phyloP scores from a whole-genome alignment of 345 rosid genomes.

The Erodium maritimum region DNA sequence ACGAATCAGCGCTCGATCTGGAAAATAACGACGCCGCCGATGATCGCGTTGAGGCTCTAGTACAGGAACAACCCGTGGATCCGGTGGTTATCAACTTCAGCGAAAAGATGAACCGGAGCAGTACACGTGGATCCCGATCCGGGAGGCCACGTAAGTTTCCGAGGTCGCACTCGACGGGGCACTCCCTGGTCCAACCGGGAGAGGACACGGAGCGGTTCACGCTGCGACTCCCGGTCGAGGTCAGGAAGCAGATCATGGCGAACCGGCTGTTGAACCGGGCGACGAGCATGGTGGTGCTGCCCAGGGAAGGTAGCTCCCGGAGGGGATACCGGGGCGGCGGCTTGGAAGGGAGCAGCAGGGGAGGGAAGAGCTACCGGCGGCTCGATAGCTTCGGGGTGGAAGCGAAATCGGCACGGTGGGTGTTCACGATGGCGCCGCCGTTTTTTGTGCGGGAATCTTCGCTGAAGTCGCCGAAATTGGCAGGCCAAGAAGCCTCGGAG shows the following conservation, averaged over 20 bases:
- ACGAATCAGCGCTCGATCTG: too few relatives aligned
- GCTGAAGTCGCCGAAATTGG: slow-evolving; percentile 28
- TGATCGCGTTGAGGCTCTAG: not conserved
- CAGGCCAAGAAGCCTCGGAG: slow-evolving; percentile 1
- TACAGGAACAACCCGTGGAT: slow-evolving; percentile 4
- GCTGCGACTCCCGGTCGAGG: slow-evolving; percentile 52
- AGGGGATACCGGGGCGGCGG: slow-evolving; percentile 30
- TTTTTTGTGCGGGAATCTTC: slow-evolving; percentile 46
- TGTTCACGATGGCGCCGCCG: slow-evolving; percentile 27
- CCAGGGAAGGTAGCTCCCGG: slow-evolving; percentile 42
- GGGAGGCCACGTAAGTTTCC: slow-evolving; percentile 25
- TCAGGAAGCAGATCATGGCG: slow-evolving; percentile 53
- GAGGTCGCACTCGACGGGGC: slow-evolving; percentile 89
- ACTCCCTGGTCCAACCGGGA: slow-evolving; percentile 72
- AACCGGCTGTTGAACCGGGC: slow-evolving; percentile 55
- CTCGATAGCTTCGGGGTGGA: slow-evolving; percentile 21
- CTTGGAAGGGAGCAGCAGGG: slow-evolving; percentile 36
- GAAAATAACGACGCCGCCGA: too few relatives aligned
- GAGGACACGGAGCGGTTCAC: slow-evolving; percentile 82
- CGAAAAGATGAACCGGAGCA: slow-evolving; percentile 35
- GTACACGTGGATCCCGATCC: slow-evolving; percentile 43
- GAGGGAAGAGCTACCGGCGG: slow-evolving; percentile 21
- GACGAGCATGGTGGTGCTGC: slow-evolving; percentile 41
- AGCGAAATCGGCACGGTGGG: slow-evolving; percentile 44
- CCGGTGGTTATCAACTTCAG: slow-evolving; percentile 12